phyloP scores from a whole-genome alignment of 768 basidiomycete species.

The Boletus bicolor region DNA sequence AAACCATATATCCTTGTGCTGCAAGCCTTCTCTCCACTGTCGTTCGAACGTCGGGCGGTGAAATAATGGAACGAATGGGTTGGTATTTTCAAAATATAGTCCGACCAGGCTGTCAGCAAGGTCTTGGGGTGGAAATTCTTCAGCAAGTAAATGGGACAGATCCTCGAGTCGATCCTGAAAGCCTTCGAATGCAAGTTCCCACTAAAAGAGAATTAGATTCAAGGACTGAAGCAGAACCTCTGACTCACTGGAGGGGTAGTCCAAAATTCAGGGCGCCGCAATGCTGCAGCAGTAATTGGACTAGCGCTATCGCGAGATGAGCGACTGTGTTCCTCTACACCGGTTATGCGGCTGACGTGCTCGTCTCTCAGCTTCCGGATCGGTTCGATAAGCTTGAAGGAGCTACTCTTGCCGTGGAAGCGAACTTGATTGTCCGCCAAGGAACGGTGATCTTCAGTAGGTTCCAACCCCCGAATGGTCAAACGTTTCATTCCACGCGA shows the following conservation, averaged over 20 bases:
- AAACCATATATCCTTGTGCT: slow-evolving; percentile 59
- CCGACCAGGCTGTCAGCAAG: slow-evolving; percentile 58
- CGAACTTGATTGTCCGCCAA: slow-evolving; percentile 42
- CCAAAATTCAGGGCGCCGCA: slow-evolving; percentile 54
- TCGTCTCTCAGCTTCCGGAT: slow-evolving; percentile 52
- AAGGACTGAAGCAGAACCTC: not conserved
- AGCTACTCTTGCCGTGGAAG: slow-evolving; percentile 64
- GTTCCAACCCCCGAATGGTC: slow-evolving; percentile 36
- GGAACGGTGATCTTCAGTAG: slow-evolving; percentile 33
- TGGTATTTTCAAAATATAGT: slow-evolving; percentile 63
- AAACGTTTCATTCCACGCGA: slow-evolving; percentile 38
- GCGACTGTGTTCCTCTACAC: slow-evolving; percentile 14
- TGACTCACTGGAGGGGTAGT: slow-evolving; percentile 49
- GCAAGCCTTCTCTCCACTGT: slow-evolving; percentile 52
- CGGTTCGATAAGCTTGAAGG: slow-evolving; percentile 50
- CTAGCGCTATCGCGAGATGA: slow-evolving; percentile 21
- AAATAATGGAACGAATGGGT: slow-evolving; percentile 61
- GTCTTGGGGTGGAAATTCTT: slow-evolving; percentile 61
- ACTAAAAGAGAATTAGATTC: slow-evolving; percentile 35
- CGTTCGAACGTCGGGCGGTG: slow-evolving; percentile 68
- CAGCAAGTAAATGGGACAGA: slow-evolving; percentile 34
- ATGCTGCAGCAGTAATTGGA: slow-evolving; percentile 20
- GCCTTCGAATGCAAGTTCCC: slow-evolving; percentile 58
- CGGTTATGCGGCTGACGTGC: slow-evolving; percentile 40
- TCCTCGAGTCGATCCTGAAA: slow-evolving; percentile 27